Evolutionary conservation across 768 basidiomycete species (phyloP).

Genomic region (Lyophyllum decastes): DNA sequence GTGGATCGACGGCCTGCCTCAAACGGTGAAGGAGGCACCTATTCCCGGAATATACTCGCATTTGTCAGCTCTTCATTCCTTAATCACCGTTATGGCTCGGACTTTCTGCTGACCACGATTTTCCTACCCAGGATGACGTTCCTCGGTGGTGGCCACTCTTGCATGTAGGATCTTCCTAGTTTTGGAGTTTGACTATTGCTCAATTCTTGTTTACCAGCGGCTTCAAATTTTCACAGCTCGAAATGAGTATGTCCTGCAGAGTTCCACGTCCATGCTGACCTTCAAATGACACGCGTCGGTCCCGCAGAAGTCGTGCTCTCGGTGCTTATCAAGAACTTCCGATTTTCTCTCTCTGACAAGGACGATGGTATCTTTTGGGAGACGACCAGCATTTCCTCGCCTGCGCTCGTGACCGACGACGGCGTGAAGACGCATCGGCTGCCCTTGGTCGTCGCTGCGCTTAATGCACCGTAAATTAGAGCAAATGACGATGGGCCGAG

Average conservation of each 20-base stretch:
- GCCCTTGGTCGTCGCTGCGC: background rate
- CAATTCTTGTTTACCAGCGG: constrained; percentile 10
- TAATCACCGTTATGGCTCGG: constrained; percentile 25
- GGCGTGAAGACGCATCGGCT: background rate
- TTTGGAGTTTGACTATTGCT: background rate
- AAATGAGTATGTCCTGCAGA: constrained; percentile 31
- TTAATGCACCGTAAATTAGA: background rate
- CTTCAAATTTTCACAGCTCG: constrained; percentile 38
- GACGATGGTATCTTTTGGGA: background rate
- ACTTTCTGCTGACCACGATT: constrained; percentile 23
- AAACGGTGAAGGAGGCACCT: constrained; percentile 27
- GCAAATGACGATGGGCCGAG: too few species aligned
- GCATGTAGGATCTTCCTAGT: constrained; percentile 19
- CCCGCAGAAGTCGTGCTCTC: background rate
- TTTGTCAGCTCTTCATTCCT: constrained; percentile 15
- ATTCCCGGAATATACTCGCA: constrained; percentile 34
- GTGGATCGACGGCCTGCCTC: constrained; percentile 37
- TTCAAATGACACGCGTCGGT: background rate
- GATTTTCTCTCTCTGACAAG: background rate
- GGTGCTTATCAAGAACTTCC: background rate
- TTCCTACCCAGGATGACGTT: constrained; percentile 31
- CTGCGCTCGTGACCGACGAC: background rate
- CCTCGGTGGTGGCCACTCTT: constrained; percentile 31
- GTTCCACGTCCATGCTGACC: background rate
- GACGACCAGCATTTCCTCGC: background rate